Base-by-base conservation (phyloP, 805 yeast species). In the Saccharomycopsis synnaedendra region DNA sequence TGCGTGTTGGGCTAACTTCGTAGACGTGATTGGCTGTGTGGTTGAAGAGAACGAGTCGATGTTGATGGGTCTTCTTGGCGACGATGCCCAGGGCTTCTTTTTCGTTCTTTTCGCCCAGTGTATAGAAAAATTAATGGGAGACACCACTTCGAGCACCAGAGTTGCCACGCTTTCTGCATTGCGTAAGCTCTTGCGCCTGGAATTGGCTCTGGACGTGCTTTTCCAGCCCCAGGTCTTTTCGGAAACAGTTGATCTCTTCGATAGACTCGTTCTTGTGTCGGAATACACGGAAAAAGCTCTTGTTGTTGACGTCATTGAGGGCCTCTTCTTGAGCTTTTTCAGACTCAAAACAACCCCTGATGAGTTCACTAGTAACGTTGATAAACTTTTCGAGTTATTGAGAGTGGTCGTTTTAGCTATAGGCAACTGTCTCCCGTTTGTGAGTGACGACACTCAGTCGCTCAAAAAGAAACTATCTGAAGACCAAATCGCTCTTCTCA, bases 51-150 rank as follows among this genome's bases (percentile, higher is more conserved):
- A 81, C 52, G 65, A 71, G 2, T 55, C 62, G 0, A 59, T 69
- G 8, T 67, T 83, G 19, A 60, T 66, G 4, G 64, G 68, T 1
- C 68, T 76, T 35, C 60, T 85, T 41, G 72, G 70, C 4, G 78
- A 72, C 7, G 88, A 81, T 52, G 66, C 76, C 1, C 69, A 73
- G 4, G 77, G 76, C 52, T 84, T 88, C 55, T 80, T 84, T 62
- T 84, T 86, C 58, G 81, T 88, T 32, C 61, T 89, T 38, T 85
- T 83, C 64, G 85, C 96, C 7, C 84, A 85, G 55, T 86, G 96
- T 60, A 71, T 88, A 43, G 95, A 85, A 56, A 75, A 82, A 0
- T 68, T 88, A 52, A 72, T 82, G 43, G 74, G 72, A 44, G 63
- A 65, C 5, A 45, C 55, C n/a, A 60, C 67, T 45, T 49, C 35